Conservation (phyloP, 75 land plant species). For the Picea glauca region DNA sequence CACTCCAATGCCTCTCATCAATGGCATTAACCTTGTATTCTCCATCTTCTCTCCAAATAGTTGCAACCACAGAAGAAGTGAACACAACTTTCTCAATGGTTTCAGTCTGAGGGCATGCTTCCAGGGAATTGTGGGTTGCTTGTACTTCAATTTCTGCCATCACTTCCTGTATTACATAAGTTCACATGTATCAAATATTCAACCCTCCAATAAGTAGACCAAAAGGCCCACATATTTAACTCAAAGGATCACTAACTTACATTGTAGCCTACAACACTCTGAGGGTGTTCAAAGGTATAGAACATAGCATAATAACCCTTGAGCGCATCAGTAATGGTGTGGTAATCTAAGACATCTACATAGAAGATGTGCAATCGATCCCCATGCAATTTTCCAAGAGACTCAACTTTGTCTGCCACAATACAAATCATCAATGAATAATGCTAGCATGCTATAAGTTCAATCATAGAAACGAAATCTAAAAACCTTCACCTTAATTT, state of each 20-base stretch:
- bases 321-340: conserved; percentile 52
- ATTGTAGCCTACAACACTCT: conserved; percentile 16
- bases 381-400: conserved; percentile 7
- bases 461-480: too few species aligned
- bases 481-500: too few species aligned
- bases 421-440: neutral
- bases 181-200: neutral
- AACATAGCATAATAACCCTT: too few species aligned
- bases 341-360: conserved; percentile 67
- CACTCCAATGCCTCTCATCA: too few species aligned
- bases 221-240: neutral
- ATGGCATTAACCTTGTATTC: too few species aligned
- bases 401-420: neutral
- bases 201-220: neutral
- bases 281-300: too few species aligned
- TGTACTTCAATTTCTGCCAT: too few species aligned
- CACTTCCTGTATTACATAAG: neutral
- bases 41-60: conserved; percentile 52
- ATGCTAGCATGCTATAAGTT: too few species aligned
- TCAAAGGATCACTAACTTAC: conserved; percentile 22
- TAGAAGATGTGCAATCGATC: conserved; percentile 45
- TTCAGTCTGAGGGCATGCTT: too few species aligned
- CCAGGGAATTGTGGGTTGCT: too few species aligned
- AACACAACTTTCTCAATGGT: conserved; percentile 35
- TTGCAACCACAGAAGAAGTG: conserved; percentile 72